Percentiles rank a stretch among this genome's conserved stretches.
These are phyloP conservation scores for Nepenthes mirabilis DNA, from an alignment of 148 eudicot genomes.

Conservation along the genomic window DNA sequence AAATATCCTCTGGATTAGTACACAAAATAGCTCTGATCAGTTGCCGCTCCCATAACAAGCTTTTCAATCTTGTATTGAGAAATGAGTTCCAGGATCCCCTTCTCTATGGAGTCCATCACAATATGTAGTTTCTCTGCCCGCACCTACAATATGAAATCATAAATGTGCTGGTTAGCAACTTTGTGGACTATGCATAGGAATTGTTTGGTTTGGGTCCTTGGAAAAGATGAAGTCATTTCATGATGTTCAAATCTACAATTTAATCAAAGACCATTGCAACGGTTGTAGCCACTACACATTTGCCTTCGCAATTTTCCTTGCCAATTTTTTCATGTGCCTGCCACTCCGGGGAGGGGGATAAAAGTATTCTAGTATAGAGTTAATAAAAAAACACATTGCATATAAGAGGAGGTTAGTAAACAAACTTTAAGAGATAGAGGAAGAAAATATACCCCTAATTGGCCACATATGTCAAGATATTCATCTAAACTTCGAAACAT, in stretches of 20 bases:
- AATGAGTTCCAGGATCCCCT: slow-evolving; percentile 71
- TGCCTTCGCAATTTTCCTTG: too few relatives aligned
- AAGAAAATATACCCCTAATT: slow-evolving; percentile 45
- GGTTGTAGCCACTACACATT: too few relatives aligned
- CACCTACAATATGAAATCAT: slow-evolving; percentile 23
- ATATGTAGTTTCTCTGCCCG: slow-evolving; percentile 31
- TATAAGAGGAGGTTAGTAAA: neutral
- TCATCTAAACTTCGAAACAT: slow-evolving; percentile 42
- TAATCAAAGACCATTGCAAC: too few relatives aligned
- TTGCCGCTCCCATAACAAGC: slow-evolving; percentile 89
- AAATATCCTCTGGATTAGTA: slow-evolving; percentile 10
- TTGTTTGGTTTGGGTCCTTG: neutral
- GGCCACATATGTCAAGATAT: slow-evolving; percentile 33
- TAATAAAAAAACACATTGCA: too few relatives aligned
- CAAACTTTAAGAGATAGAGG: neutral
- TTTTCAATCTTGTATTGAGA: slow-evolving; percentile 37
- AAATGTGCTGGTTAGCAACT: neutral
- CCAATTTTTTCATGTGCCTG: too few relatives aligned
- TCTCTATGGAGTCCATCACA: slow-evolving; percentile 56
- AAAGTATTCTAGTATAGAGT: too few relatives aligned
- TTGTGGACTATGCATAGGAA: neutral
- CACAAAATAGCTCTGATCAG: slow-evolving; percentile 46
- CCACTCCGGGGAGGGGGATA: too few relatives aligned
- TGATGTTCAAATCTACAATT: neutral
- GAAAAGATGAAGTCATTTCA: neutral